Evolutionary conservation across 495 filamentous ascomycete species (phyloP), one percentile per base, ranked within the genome.

Genomic region (Trichoderma virens): DNA sequence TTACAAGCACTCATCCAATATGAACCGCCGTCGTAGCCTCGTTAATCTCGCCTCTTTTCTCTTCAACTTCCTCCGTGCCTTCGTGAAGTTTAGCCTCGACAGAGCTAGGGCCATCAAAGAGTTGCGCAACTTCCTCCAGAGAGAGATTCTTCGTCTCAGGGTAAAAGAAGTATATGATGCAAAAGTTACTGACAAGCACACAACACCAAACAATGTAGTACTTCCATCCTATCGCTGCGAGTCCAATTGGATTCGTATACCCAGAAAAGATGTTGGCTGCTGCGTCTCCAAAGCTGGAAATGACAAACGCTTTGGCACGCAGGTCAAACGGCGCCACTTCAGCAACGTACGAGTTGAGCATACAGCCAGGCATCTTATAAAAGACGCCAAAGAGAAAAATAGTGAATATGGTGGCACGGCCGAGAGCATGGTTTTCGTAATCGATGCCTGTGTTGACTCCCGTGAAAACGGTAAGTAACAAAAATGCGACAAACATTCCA

Each of bases 231-330:
- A 64, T 64, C 5, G 27, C 45, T 5, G 14, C 43, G 14, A 64
- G 62, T 1, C 39, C 62, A 14, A 64, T 27, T n/a, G 62, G 62
- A 27, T 64, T 64, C 2, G 54, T 78, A 35, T 73, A 71, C 6
- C 31, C 60, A 18, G 14, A 13, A 23, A 62, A 62, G 3, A 35
- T 32, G 28, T 84, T 83, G 72, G 45, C 45, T n/a, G 45, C 45
- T 4, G 45, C 45, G 45, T 51, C 45, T 5, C 45, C 45, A 51
- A 51, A 51, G 6, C 45, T 51, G n/a, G 45, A 51, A 85, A 85
- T 76, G 72, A 88, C 85, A 76, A 89, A 84, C 47, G 87, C 87
- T 78, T 89, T 91, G 47, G 86, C 86, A 20, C 87, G 83, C 64
- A 90, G 78, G 56, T 83, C 80, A 75, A 86, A 91, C 0, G 86